Conservation (phyloP, 805 yeast species). For the Starmerella bombicola region DNA sequence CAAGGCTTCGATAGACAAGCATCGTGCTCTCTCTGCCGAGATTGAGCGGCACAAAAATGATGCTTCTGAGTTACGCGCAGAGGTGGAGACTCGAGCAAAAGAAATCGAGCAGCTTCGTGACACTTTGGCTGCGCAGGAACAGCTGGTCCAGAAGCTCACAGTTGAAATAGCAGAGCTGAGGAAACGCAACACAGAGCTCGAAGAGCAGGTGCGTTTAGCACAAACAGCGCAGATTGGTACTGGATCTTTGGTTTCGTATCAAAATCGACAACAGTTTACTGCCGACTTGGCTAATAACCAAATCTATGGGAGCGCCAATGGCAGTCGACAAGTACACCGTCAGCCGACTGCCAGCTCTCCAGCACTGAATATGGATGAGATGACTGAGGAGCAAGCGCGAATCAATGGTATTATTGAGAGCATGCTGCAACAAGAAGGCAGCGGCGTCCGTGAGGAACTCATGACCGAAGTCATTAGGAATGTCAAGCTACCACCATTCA, state of each 20-base stretch:
- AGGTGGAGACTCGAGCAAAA: constrained; percentile 7
- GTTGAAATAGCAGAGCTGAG: constrained; percentile 23
- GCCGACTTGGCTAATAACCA: constrained; percentile 3
- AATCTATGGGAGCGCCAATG: neutral
- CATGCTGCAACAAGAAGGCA: constrained; percentile 14
- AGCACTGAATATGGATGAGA: constrained; percentile 7
- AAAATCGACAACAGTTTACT: constrained; percentile 9
- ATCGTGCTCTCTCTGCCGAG: constrained; percentile 5
- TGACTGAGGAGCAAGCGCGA: constrained; percentile 25
- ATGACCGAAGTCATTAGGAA: constrained; percentile 47
- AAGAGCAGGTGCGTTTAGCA: constrained; percentile 24
- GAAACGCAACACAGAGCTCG: constrained; percentile 23
- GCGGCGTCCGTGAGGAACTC: constrained; percentile 21
- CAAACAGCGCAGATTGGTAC: constrained; percentile 21
- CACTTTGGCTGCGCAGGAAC: constrained; percentile 39
- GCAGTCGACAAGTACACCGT: neutral
- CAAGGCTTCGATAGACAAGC: neutral
- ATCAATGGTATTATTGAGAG: constrained; percentile 80
- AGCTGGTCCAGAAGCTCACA: constrained; percentile 25
- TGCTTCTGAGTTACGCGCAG: constrained; percentile 7
- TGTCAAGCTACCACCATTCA: constrained; percentile 69
- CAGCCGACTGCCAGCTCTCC: constrained; percentile 3
- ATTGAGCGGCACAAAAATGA: constrained; percentile 8
- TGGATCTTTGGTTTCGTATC: constrained; percentile 13
- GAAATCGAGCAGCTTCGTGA: constrained; percentile 34